phyloP scores from a whole-genome alignment of 169 alveolate species.

The Eimeria acervulina region DNA sequence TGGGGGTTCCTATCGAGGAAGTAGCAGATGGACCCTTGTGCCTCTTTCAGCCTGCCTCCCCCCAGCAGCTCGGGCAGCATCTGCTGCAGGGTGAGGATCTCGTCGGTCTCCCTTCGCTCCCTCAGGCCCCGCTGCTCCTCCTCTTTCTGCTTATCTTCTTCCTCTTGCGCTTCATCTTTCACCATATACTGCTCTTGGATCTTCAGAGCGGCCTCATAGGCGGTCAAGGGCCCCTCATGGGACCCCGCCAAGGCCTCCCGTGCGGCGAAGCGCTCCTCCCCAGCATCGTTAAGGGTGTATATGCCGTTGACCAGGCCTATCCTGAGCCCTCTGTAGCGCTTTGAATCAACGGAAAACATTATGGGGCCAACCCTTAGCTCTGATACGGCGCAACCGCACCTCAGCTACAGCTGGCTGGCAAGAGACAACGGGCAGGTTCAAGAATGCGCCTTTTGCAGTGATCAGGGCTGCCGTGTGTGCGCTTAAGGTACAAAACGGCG shows the following conservation, averaged over 20 bases:
- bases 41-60: conserved; percentile 21
- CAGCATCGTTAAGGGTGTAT: conserved; percentile 28
- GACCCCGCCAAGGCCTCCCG: background rate
- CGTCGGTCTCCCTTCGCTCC: conserved; percentile 28
- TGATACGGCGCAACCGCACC: background rate
- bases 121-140: background rate
- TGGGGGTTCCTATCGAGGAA: conserved; percentile 66
- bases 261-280: conserved; percentile 33
- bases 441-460: background rate
- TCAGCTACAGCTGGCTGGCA: background rate
- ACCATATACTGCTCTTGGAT: conserved; percentile 33
- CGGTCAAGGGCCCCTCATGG: background rate
- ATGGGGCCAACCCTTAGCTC: background rate
- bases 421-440: background rate
- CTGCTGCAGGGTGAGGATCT: conserved; percentile 38
- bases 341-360: conserved; percentile 29
- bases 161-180: conserved; percentile 28
- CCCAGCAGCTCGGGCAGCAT: conserved; percentile 39
- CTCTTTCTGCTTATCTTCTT: background rate
- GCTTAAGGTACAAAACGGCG: background rate
- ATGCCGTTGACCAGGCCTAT: conserved; percentile 20
- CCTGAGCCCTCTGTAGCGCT: background rate
- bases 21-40: conserved; percentile 52
- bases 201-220: conserved; percentile 30
- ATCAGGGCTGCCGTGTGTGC: background rate